These are phyloP conservation scores for Teratosphaeria pseudoeucalypti DNA, from an alignment of 2,329 filamentous ascomycete species.

Conservation along the genomic window DNA sequence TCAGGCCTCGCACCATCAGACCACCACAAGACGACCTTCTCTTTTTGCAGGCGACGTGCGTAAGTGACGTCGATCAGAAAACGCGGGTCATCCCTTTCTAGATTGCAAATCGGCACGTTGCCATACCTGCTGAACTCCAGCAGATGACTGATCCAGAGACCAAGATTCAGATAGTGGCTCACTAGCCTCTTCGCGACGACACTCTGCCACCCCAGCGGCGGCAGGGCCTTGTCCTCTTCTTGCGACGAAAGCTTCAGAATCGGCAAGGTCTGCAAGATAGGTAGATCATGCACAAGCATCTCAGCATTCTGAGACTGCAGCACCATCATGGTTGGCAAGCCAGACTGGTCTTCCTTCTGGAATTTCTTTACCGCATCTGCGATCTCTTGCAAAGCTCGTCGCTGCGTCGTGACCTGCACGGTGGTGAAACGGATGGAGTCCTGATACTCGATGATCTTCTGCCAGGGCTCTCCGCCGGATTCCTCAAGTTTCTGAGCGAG, in stretches of 20 bases:
- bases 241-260: conserved; percentile 73
- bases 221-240: conserved; percentile 72
- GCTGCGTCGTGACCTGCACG: conserved; percentile 75
- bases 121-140: conserved; percentile 83
- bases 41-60: conserved; percentile 76
- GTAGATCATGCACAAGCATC: conserved; percentile 73
- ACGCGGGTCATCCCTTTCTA: conserved; percentile 86
- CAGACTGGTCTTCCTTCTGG: conserved; percentile 66
- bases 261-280: conserved; percentile 73
- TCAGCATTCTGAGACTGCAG: conserved; percentile 81
- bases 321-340: conserved; percentile 63
- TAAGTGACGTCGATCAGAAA: conserved; percentile 96
- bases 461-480: conserved; percentile 59
- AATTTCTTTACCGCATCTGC: conserved; percentile 83
- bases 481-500: conserved; percentile 57
- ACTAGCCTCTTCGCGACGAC: conserved; percentile 80
- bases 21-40: conserved; percentile 96
- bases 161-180: conserved; percentile 83
- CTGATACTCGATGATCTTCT: conserved; percentile 77
- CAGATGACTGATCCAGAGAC: conserved; percentile 82
- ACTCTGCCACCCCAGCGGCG: conserved; percentile 85
- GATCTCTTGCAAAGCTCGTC: conserved; percentile 81
- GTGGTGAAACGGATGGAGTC: conserved; percentile 76
- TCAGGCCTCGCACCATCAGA: conserved; percentile 77
- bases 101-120: conserved; percentile 86